phyloP scores from a whole-genome alignment of 106 monocot genomes.

The Acorus gramineus region DNA sequence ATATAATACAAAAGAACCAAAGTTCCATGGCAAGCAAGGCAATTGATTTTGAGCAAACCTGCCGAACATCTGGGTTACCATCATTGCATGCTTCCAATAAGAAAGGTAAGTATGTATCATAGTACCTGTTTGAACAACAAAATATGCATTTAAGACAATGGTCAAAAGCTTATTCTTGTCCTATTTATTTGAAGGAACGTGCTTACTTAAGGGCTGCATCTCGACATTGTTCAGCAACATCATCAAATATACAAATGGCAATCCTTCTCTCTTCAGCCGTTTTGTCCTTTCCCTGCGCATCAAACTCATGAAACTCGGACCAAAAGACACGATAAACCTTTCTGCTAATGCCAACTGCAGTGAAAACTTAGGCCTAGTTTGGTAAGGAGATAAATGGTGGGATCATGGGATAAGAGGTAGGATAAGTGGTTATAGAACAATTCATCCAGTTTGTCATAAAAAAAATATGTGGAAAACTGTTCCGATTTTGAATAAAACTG shows the following conservation, averaged over 20 bases:
- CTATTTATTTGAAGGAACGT: constrained; percentile 1
- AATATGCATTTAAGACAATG: background rate
- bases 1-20: background rate
- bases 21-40: background rate
- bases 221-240: constrained; percentile 91
- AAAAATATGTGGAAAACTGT: too few species aligned
- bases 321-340: background rate
- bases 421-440: too few species aligned
- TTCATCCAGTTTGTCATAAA: too few species aligned
- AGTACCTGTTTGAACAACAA: constrained; percentile 46
- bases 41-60: constrained; percentile 25
- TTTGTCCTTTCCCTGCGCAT: constrained; percentile 77
- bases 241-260: constrained; percentile 98
- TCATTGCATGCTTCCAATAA: constrained; percentile 90
- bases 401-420: too few species aligned
- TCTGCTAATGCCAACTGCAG: too few species aligned
- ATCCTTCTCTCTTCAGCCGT: constrained; percentile 92
- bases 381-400: too few species aligned
- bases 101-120: constrained; percentile 86
- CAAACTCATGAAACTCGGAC: background rate
- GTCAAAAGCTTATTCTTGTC: background rate
- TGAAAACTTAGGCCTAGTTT: too few species aligned
- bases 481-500: too few species aligned
- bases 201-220: constrained; percentile 81
- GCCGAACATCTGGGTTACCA: constrained; percentile 80